These are phyloP conservation scores for Aphanomyces invadans DNA, from an alignment of 352 stramenopile species.

Conservation along the genomic window DNA sequence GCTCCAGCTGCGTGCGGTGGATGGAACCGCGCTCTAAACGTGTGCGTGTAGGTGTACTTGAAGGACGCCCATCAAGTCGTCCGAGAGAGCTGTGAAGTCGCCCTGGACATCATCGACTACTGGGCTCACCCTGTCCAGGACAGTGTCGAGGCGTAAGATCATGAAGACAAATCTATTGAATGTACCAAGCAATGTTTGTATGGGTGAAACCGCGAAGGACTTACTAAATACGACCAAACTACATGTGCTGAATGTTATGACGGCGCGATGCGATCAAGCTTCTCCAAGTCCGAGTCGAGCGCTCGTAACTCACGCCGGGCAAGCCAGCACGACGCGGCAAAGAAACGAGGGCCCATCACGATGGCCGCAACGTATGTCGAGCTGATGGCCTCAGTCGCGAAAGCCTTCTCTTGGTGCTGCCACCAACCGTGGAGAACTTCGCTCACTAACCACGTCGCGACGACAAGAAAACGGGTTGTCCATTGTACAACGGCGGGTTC, in stretches of 20 bases:
- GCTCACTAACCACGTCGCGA: background rate
- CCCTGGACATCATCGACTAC: slow-evolving; percentile 96
- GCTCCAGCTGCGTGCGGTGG: background rate
- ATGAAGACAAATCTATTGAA: background rate
- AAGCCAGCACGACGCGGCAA: slow-evolving; percentile 1
- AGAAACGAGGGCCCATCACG: background rate
- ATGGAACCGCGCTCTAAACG: too few species aligned
- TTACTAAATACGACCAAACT: too few species aligned
- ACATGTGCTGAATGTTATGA: slow-evolving; percentile 1
- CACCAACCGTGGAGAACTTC: background rate
- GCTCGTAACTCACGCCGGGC: background rate
- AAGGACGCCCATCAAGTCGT: slow-evolving; percentile 83
- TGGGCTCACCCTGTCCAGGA: slow-evolving; percentile 38
- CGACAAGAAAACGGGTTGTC: background rate
- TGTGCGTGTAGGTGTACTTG: slow-evolving; percentile 38
- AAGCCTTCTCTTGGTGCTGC: background rate
- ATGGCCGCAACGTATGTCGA: background rate
- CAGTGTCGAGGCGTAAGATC: background rate
- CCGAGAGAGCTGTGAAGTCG: slow-evolving; percentile 93
- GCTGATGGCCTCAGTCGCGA: background rate
- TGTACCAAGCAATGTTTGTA: too few species aligned
- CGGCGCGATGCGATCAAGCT: background rate
- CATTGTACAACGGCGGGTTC: background rate
- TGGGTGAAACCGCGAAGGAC: too few species aligned
- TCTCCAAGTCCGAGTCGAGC: background rate